Conservation (phyloP, 345 rosid genomes). For the Eucalyptus pumila region DNA sequence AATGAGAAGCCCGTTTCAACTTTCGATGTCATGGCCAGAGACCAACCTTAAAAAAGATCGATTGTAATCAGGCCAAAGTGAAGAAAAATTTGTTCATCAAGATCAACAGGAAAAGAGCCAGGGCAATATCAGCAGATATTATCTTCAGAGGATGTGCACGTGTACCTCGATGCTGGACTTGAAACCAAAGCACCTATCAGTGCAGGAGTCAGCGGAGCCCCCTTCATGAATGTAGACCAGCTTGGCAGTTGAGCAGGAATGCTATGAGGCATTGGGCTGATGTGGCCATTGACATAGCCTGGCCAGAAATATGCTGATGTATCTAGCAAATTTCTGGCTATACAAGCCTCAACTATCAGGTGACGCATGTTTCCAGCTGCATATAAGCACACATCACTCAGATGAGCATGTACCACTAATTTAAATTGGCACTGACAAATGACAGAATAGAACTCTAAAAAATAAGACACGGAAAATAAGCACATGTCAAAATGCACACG, state of each 20-base stretch:
- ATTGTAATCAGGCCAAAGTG: background rate
- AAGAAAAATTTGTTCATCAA: background rate
- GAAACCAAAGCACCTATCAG: constrained; percentile 65
- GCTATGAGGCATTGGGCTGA: constrained; percentile 51
- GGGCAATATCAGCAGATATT: background rate
- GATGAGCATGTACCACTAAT: background rate
- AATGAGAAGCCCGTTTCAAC: background rate
- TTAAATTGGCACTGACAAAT: background rate
- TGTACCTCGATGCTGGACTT: constrained; percentile 90
- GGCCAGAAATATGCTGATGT: constrained; percentile 90
- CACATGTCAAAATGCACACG: background rate
- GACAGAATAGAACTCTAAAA: background rate
- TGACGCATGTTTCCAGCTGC: constrained; percentile 98
- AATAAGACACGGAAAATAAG: background rate
- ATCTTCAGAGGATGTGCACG: background rate
- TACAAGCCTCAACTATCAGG: constrained; percentile 93
- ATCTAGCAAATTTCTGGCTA: constrained; percentile 78
- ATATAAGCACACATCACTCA: background rate
- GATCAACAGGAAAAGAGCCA: background rate
- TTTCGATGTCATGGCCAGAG: background rate
- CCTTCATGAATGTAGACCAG: constrained; percentile 87
- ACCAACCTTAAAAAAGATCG: background rate
- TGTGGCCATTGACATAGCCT: constrained; percentile 70
- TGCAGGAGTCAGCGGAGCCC: constrained; percentile 54
- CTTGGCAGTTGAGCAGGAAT: constrained; percentile 57